Base-by-base conservation (phyloP, 306 rosid species). In the Arachis stenosperma region DNA sequence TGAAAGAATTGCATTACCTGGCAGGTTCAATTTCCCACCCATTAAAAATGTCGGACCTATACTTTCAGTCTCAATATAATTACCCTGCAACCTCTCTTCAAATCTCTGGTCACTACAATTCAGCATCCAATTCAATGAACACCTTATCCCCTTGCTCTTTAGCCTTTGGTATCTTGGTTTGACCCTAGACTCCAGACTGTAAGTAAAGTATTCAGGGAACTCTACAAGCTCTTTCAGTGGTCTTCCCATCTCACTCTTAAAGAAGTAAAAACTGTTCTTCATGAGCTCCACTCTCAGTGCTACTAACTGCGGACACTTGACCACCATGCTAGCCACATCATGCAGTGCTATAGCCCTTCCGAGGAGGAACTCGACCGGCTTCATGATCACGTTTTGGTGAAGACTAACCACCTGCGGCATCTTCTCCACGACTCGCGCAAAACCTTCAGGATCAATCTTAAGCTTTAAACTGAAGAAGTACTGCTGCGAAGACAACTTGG, bases 341-440 rank as follows among this genome's bases (percentile, higher is more conserved):
- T 71, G 84, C 0, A 76, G 61, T 0, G 84, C 71, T 61, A 89
- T 72, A 5, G 80, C 85, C 78, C 97, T 82, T 15, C 85, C 97
- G 1, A 91, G 78, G 33, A 94, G 87, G 77, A 94, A 91, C 71
- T 91, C 96, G 36, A 88, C 82, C 0, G 97, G 89, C 81, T 90
- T 94, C 90, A 84, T 87, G 44, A 87, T 90, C 81, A 90, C 92
- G 37, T 88, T 78, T 56, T 94, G 98, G 72, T 89, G 79, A 75
- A 94, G 98, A 78, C 92, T 86, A 63, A 90, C 87, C 48, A 91
- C 88, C 86, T 91, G 99, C 0, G 98, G 99, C 98, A 94, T 91
- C 80, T 88, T 91, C 87, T 91, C 96, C 37, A 91, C 80, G 69
- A 90, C 93, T 29, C 62, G 75, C 4, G 93, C 92, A 71, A 91